Evolutionary conservation across 352 stramenopile species (phyloP), one percentile per base, ranked within the genome.

Genomic region (Globisporangium perplexum): DNA sequence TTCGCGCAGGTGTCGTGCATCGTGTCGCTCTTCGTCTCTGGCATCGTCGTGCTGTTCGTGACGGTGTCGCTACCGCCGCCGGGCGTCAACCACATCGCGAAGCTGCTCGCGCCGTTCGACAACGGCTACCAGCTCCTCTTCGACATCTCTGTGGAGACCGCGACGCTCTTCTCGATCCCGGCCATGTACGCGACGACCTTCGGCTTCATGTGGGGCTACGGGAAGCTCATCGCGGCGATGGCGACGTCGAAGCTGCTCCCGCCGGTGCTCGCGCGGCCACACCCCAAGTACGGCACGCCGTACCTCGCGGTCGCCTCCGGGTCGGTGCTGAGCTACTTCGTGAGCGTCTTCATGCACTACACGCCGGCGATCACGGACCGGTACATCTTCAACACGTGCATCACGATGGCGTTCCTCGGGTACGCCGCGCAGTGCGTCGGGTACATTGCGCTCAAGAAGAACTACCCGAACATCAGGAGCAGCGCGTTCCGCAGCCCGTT

Each of bases 321-420:
- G 26, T 71, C 61, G 1, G 31, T 60, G 7, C 31, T 75, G 1
- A 57, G 57, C 26, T 71, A 67, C 38, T 33, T 47, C 20, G 33
- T 73, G 23, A 69, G 61, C 26, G 41, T 73, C 30, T 35, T 67
- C 42, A 48, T 66, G 24, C 60, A 58, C 52, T 69, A 59, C 26
- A 33, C 47, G 36, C 59, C 42, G 7, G 26, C 50, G 17, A 41
- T 65, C 24, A 33, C 28, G 18, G 53, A 57, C 54, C 53, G 54
- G 48, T 66, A 73, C 51, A 22, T 76, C 22, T 76, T 67, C 57
- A 71, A 66, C 45, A 51, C 63, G 17, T 76, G 65, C 50, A 65
- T 73, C 36, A 42, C 59, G 1, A 58, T 60, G 30, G 68, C 56
- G 15, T 73, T 71, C 43, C 50, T 67, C 24, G 50, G 56, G 0